These are phyloP conservation scores for Stephania japonica DNA, from an alignment of 164 flowering plant species.

Conservation along the genomic window DNA sequence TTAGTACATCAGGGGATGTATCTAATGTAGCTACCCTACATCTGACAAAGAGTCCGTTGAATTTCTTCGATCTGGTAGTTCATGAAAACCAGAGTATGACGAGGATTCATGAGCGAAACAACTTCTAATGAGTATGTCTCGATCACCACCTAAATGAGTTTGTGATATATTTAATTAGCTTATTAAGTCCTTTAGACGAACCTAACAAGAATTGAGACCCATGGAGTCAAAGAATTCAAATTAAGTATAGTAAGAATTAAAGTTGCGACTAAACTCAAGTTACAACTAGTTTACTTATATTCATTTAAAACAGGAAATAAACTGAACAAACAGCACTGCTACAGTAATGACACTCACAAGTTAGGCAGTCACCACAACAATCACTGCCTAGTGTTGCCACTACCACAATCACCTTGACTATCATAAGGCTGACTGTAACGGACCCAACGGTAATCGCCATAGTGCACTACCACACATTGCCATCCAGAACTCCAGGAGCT, in stretches of 20 bases:
- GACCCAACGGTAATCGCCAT: background rate
- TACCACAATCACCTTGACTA: background rate
- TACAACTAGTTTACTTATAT: too few species aligned
- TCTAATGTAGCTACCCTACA: too few species aligned
- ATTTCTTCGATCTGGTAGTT: too few species aligned
- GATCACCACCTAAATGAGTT: too few species aligned
- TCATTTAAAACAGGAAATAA: background rate
- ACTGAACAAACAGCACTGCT: background rate
- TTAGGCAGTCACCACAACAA: background rate
- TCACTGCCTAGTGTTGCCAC: background rate
- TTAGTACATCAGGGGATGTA: too few species aligned
- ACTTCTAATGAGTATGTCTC: too few species aligned
- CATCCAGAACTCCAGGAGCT: background rate
- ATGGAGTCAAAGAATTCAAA: background rate
- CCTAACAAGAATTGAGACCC: background rate
- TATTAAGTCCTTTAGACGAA: background rate
- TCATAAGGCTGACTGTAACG: background rate
- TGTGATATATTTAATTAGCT: background rate
- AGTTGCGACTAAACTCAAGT: too few species aligned
- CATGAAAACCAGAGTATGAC: too few species aligned
- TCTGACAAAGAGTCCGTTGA: too few species aligned
- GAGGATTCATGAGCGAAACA: too few species aligned
- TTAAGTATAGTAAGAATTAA: too few species aligned
- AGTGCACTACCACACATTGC: background rate
- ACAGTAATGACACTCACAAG: too few species aligned